Evolutionary conservation across 768 basidiomycete species (phyloP), one percentile per base, ranked within the genome.

Genomic region (Tulasnella sp.): DNA sequence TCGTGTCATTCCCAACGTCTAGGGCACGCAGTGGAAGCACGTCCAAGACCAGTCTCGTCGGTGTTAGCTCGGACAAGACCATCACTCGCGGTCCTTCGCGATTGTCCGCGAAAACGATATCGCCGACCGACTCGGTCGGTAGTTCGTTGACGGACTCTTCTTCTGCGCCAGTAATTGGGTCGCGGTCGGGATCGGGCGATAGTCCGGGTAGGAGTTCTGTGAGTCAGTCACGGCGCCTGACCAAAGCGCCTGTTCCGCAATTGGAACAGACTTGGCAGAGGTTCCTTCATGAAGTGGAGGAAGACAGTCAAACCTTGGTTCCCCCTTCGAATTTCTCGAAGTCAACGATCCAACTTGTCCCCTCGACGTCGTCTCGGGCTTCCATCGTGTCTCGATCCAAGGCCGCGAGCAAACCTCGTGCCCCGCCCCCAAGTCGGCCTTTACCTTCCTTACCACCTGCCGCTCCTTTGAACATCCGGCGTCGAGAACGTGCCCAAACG

Each of bases 261-360:
- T 35, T 59, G 29, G 59, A 59, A 19, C 29, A 55, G 31, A 54
- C 52, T 7, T 59, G 59, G 59, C 23, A 36, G 19, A 37, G 32
- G 32, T 59, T 59, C 43, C 49, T 59, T 39, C 21, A 54, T n/a
- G 59, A 59, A 23, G 45, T 52, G 32, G 39, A 59, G 34, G 59
- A 59, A 14, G 52, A 55, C 23, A 19, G 17, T 17, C n/a, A 43
- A 32, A 59, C 25, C 4, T 17, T 58, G 17, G 25, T 29, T 2
- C 17, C 36, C 8, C 17, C 23, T 43, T 59, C 25, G 42, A 29
- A 17, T 42, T 40, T 43, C 6, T n/a, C n/a, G 29, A 3, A 11
- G 21, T 41, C 53, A 2, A 55, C 53, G 0, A 42, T 55, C 25
- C 25, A 23, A 14, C 21, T 17, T 2, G 12, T 25, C 6, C 23